phyloP scores from a whole-genome alignment of 1,284 basidiomycete species.

The Melampsora larici-populina region DNA sequence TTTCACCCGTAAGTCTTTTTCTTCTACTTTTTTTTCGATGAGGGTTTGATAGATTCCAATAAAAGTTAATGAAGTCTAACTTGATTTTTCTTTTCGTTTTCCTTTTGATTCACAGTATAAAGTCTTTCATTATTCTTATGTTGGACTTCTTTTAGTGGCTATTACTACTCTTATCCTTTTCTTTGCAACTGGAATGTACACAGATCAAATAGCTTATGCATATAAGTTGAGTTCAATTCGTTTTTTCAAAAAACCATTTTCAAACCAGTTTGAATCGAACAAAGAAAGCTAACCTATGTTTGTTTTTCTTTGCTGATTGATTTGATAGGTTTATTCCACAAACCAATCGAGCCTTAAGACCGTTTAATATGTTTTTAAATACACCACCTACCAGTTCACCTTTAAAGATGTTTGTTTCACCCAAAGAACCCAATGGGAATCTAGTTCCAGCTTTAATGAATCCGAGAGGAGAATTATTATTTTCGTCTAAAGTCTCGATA shows the following conservation, averaged over 20 bases:
- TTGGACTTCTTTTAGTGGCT: conserved; percentile 27
- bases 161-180: conserved; percentile 82
- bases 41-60: no score
- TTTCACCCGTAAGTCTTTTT: conserved; percentile 26
- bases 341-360: conserved; percentile 83
- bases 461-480: conserved; percentile 92
- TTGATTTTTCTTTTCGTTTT: not conserved
- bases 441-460: conserved; percentile 57
- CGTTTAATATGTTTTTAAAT: conserved; percentile 95
- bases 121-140: conserved; percentile 33
- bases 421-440: not conserved
- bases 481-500: conserved; percentile 79
- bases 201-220: conserved; percentile 92
- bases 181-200: conserved; percentile 93
- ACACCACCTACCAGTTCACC: conserved; percentile 63
- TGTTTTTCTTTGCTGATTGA: no score
- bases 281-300: no score
- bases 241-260: no score
- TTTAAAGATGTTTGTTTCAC: not conserved
- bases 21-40: no score
- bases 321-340: conserved; percentile 74
- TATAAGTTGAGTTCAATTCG: conserved; percentile 60
- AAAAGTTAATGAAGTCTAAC: no score
- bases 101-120: conserved; percentile 11
- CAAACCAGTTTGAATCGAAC: no score